These are phyloP conservation scores for Picea sitchensis DNA, from an alignment of 75 land plant genomes.

Conservation along the genomic window DNA sequence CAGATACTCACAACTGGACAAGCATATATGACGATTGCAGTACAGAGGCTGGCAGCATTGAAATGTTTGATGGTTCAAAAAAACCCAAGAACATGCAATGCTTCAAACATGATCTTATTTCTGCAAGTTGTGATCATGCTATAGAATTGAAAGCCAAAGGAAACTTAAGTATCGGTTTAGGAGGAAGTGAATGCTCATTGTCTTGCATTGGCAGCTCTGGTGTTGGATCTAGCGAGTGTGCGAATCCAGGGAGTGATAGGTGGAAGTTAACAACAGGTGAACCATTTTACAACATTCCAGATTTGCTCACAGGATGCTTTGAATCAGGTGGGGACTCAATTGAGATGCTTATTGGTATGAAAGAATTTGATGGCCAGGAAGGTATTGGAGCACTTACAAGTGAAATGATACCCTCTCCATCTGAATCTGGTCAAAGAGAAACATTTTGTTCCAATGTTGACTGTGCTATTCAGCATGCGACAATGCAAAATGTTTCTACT, in stretches of 20 bases:
- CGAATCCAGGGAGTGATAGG: background rate
- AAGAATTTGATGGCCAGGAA: conserved; percentile 11
- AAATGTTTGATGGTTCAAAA: too few relatives aligned
- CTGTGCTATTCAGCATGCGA: background rate
- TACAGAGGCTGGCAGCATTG: too few relatives aligned
- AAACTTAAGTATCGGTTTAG: too few relatives aligned
- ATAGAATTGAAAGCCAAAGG: too few relatives aligned
- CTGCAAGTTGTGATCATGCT: too few relatives aligned
- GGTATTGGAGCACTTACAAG: background rate
- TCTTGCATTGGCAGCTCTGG: too few relatives aligned
- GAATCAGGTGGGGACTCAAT: background rate
- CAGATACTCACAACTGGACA: too few relatives aligned
- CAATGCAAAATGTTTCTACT: background rate
- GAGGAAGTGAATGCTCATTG: too few relatives aligned
- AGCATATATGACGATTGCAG: too few relatives aligned
- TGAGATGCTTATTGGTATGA: conserved; percentile 2
- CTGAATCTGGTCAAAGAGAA: background rate
- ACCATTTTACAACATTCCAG: background rate
- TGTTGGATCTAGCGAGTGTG: too few relatives aligned
- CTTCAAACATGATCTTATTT: too few relatives aligned
- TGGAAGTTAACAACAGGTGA: background rate
- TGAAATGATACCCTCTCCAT: background rate
- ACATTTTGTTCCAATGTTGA: background rate
- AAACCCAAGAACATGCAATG: too few relatives aligned
- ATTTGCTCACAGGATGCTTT: background rate